Percentiles rank a stretch among this genome's conserved stretches.
phyloP scores from a whole-genome alignment of 2,329 filamentous ascomycete species.

The Fusarium beomiforme region DNA sequence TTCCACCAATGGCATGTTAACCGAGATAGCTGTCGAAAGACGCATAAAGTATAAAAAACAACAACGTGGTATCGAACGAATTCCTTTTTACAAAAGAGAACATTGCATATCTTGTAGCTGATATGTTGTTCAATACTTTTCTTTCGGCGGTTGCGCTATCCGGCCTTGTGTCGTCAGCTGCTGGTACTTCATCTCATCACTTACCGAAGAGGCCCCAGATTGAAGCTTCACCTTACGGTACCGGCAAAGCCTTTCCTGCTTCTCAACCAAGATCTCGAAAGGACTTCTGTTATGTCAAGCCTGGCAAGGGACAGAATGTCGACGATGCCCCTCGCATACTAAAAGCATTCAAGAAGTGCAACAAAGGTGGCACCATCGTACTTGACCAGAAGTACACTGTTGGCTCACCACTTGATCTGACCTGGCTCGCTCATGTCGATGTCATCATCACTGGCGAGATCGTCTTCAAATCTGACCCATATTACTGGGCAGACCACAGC shows the following conservation, averaged over 20 bases:
- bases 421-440: slow-evolving; percentile 71
- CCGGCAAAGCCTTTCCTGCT: slow-evolving; percentile 24
- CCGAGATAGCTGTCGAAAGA: background rate
- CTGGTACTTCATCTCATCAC: background rate
- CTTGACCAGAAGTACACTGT: slow-evolving; percentile 70
- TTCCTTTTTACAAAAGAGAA: background rate
- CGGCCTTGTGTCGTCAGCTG: slow-evolving; percentile 18
- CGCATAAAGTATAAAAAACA: background rate
- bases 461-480: slow-evolving; percentile 72
- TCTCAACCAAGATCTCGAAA: slow-evolving; percentile 24
- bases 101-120: no score
- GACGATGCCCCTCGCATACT: slow-evolving; percentile 36
- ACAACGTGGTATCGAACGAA: background rate
- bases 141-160: slow-evolving; percentile 19
- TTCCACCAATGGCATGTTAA: background rate
- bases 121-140: slow-evolving; percentile 19
- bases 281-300: slow-evolving; percentile 36
- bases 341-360: slow-evolving; percentile 56
- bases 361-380: slow-evolving; percentile 70
- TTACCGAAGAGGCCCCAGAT: slow-evolving; percentile 33
- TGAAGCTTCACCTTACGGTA: slow-evolving; percentile 29
- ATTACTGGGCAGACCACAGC: slow-evolving; percentile 73
- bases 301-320: slow-evolving; percentile 2
- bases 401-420: slow-evolving; percentile 71
- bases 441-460: slow-evolving; percentile 66